Conservation (phyloP, 306 rosid species). For the Prunus persica region DNA sequence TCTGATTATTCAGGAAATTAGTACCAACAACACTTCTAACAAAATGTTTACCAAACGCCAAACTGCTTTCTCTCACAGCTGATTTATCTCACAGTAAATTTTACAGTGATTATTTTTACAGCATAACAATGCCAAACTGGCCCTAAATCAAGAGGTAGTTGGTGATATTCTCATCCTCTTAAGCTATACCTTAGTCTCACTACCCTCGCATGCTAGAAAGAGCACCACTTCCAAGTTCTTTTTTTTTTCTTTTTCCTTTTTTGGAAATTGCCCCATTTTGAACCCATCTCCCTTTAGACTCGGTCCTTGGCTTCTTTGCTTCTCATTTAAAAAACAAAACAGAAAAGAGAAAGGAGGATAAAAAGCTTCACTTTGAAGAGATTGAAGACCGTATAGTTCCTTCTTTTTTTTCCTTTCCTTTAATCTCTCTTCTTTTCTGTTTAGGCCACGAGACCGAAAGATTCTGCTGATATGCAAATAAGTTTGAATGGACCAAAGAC, state of each 20-base stretch:
- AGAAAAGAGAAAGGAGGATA: conserved; percentile 7
- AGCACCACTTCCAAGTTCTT: conserved; percentile 15
- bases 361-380: conserved; percentile 36
- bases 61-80: no score
- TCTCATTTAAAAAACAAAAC: conserved; percentile 18
- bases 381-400: not conserved
- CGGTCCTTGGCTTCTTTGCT: conserved; percentile 30
- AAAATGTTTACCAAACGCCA: no score
- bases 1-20: no score
- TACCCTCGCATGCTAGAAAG: not conserved
- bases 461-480: conserved; percentile 23
- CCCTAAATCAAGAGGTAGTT: no score
- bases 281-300: conserved; percentile 26
- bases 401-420: not conserved
- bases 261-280: conserved; percentile 33
- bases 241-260: not conserved
- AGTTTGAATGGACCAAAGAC: conserved; percentile 54
- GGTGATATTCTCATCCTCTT: no score
- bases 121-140: no score
- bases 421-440: not conserved
- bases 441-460: conserved; percentile 26
- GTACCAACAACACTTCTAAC: no score
- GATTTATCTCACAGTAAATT: no score
- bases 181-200: no score
- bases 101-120: no score